Percentiles rank a stretch among this genome's conserved stretches.
Conservation (phyloP, 2,329 filamentous ascomycete species). For the Leptographium lundbergii region DNA sequence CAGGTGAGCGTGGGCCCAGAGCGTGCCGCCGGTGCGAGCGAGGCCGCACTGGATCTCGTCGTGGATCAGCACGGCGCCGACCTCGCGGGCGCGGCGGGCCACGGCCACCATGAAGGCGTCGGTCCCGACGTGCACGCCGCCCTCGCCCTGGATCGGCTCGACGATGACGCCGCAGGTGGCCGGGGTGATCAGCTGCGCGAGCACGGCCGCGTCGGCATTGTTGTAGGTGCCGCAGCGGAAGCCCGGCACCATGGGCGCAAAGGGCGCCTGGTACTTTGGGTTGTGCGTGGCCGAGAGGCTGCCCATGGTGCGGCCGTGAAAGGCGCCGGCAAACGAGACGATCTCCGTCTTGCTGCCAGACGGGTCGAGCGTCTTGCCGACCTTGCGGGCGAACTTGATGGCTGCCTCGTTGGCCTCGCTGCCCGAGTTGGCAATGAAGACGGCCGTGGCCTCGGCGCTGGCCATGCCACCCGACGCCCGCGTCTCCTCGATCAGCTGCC, state of each 20-base stretch:
- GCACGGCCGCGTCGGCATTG: constrained; percentile 60
- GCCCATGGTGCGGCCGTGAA: constrained; percentile 96
- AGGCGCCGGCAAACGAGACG: constrained; percentile 82
- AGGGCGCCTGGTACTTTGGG: constrained; percentile 93
- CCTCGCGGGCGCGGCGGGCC: constrained; percentile 71
- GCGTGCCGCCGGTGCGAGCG: constrained; percentile 60
- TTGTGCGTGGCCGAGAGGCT: constrained; percentile 92
- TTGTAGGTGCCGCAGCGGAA: constrained; percentile 83
- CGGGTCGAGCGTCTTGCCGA: constrained; percentile 62
- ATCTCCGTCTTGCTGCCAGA: constrained; percentile 67
- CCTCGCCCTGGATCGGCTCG: constrained; percentile 95
- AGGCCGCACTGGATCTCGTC: constrained; percentile 97
- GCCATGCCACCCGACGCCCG: constrained; percentile 69
- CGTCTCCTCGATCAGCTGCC: constrained; percentile 74
- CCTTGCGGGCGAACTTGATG: constrained; percentile 92
- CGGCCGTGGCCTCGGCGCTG: constrained; percentile 42
- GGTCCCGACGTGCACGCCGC: constrained; percentile 74
- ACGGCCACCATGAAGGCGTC: constrained; percentile 75
- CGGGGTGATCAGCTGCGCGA: constrained; percentile 65
- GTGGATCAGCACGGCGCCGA: constrained; percentile 81
- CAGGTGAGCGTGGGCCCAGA: constrained; percentile 78
- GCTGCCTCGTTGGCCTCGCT: constrained; percentile 96
- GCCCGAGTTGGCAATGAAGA: constrained; percentile 93
- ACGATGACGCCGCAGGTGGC: constrained; percentile 89
- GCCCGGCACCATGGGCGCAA: constrained; percentile 88